These are phyloP conservation scores for Cryptococcus amylolentus DNA, from an alignment of 1,284 basidiomycete genomes.

Conservation along the genomic window DNA sequence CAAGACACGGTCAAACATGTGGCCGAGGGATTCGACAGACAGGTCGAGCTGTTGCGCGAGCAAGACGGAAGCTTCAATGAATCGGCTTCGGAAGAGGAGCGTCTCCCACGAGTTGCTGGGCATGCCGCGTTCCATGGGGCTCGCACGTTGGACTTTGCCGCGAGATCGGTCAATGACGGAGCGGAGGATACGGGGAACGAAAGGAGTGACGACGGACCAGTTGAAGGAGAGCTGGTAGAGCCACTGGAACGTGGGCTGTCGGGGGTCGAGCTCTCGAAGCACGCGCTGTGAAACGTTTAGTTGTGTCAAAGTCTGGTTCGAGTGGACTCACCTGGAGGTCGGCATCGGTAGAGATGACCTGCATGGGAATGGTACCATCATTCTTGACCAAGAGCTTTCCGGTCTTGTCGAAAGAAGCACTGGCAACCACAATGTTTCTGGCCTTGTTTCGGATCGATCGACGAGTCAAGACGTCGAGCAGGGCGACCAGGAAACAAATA, in stretches of 20 bases:
- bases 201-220: slow-evolving; percentile 53
- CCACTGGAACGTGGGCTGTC: slow-evolving; percentile 55
- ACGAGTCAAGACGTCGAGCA: slow-evolving; percentile 46
- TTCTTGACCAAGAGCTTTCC: slow-evolving; percentile 53
- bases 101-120: slow-evolving; percentile 28
- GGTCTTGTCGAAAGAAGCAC: slow-evolving; percentile 52
- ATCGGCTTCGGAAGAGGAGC: slow-evolving; percentile 51
- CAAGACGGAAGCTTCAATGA: slow-evolving; percentile 52
- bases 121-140: slow-evolving; percentile 25
- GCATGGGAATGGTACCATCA: slow-evolving; percentile 54
- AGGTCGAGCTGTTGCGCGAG: slow-evolving; percentile 52
- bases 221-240: slow-evolving; percentile 55
- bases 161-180: slow-evolving; percentile 20
- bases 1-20: slow-evolving; percentile 56
- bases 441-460: slow-evolving; percentile 49
- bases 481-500: slow-evolving; percentile 48
- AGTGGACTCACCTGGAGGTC: background rate
- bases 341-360: slow-evolving; percentile 51
- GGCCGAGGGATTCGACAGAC: slow-evolving; percentile 59
- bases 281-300: slow-evolving; percentile 36
- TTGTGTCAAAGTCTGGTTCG: background rate
- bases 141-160: slow-evolving; percentile 33
- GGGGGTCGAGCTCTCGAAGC: slow-evolving; percentile 51
- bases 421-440: slow-evolving; percentile 53
- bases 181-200: slow-evolving; percentile 49